phyloP scores from a whole-genome alignment of 2,329 filamentous ascomycete genomes.

The Sphaerulina vaccinii region DNA sequence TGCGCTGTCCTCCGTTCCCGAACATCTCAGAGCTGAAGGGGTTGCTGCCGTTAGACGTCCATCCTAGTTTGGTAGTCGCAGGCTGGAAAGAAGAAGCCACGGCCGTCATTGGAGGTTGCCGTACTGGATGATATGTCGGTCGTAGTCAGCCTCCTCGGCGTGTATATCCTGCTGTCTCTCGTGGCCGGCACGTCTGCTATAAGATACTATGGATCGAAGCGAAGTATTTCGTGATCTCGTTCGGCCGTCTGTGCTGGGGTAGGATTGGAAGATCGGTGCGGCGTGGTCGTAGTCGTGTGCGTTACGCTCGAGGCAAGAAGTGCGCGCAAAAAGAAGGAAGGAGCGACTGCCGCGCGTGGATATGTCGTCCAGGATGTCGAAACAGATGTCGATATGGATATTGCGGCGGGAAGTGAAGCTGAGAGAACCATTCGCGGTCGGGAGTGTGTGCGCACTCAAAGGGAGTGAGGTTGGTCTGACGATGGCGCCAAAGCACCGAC shows the following conservation, averaged over 20 bases:
- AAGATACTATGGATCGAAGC: slow-evolving; percentile 2
- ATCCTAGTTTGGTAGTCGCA: slow-evolving; percentile 51
- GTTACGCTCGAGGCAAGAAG: background rate
- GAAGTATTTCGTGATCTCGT: slow-evolving; percentile 14
- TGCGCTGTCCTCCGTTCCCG: slow-evolving; percentile 61
- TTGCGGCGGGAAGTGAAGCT: background rate
- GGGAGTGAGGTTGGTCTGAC: slow-evolving; percentile 10
- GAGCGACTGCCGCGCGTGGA: background rate
- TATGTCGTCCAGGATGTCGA: too few species aligned
- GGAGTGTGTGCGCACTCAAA: slow-evolving; percentile 4
- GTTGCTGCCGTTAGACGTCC: slow-evolving; percentile 61
- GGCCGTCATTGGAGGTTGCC: slow-evolving; percentile 56
- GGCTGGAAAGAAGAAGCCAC: slow-evolving; percentile 65
- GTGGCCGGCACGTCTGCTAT: background rate
- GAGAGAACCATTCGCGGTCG: slow-evolving; percentile 1
- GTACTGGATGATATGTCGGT: background rate
- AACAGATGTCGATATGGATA: slow-evolving; percentile 2
- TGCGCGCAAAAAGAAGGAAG: background rate
- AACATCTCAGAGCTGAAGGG: slow-evolving; percentile 72
- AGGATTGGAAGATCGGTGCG: slow-evolving; percentile 7
- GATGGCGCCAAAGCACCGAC: slow-evolving; percentile 13
- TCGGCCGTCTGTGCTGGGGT: slow-evolving; percentile 6
- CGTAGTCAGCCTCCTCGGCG: slow-evolving; percentile 5
- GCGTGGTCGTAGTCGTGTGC: slow-evolving; percentile 1
- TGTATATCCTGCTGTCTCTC: background rate